Evolutionary conservation across 371 early-diverging fungal genomes (phyloP).

Genomic region (Batkoa obscura): DNA sequence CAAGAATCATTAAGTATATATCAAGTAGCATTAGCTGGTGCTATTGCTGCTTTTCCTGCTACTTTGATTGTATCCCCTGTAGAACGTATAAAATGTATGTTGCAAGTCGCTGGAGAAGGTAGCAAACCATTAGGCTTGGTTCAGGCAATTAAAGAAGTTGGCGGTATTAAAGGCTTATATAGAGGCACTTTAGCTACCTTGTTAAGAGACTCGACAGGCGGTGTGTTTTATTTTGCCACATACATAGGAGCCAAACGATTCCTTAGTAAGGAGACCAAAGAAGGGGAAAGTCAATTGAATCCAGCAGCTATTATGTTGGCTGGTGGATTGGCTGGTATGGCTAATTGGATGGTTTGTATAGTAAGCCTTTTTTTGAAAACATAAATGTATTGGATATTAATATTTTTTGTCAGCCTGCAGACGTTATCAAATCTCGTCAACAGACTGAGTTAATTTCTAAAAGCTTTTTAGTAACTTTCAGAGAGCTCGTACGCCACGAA

Average conservation of each 20-base stretch:
- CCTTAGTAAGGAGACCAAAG: slow-evolving; percentile 48
- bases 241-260: slow-evolving; percentile 74
- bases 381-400: slow-evolving; percentile 39
- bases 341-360: slow-evolving; percentile 28
- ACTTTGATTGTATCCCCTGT: slow-evolving; percentile 77
- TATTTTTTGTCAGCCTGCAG: slow-evolving; percentile 86
- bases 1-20: slow-evolving; percentile 29
- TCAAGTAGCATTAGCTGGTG: slow-evolving; percentile 79
- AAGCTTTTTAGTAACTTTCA: slow-evolving; percentile 56
- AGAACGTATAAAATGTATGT: slow-evolving; percentile 85
- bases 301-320: slow-evolving; percentile 72
- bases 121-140: slow-evolving; percentile 41
- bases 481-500: slow-evolving; percentile 65
- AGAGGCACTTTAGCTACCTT: slow-evolving; percentile 85
- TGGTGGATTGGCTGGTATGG: slow-evolving; percentile 57
- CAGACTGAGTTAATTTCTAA: slow-evolving; percentile 87
- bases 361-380: slow-evolving; percentile 1
- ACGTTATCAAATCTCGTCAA: slow-evolving; percentile 91
- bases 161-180: slow-evolving; percentile 69
- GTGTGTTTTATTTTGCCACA: slow-evolving; percentile 89
- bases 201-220: slow-evolving; percentile 81
- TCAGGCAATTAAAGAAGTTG: slow-evolving; percentile 55
- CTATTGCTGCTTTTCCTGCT: slow-evolving; percentile 87
- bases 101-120: slow-evolving; percentile 51
- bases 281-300: slow-evolving; percentile 46